Conservation (phyloP, 2,329 filamentous ascomycete species). For the Scorias spongiosa region DNA sequence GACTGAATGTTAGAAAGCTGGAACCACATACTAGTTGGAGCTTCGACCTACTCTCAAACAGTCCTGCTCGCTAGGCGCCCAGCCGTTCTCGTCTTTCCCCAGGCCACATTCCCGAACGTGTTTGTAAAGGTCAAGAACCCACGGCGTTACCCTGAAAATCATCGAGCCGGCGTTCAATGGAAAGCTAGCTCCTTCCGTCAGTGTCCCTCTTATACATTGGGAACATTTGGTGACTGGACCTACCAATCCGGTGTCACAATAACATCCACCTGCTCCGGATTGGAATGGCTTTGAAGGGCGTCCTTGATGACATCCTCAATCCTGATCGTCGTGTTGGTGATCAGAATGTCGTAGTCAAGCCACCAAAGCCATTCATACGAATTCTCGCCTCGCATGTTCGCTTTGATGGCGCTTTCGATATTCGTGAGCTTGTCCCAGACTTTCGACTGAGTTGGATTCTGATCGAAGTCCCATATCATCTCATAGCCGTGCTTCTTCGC, state of each 20-base stretch:
- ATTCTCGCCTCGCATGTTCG: constrained; percentile 21
- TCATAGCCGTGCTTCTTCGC: constrained; percentile 25
- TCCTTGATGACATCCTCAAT: constrained; percentile 23
- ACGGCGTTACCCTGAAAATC: constrained; percentile 19
- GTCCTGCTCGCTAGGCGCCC: constrained; percentile 23
- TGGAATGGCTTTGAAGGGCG: constrained; percentile 13
- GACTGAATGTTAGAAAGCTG: too few relatives aligned
- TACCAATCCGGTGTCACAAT: constrained; percentile 25
- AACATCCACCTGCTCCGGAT: constrained; percentile 21
- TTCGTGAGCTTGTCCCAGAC: constrained; percentile 22
- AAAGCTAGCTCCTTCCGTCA: not conserved
- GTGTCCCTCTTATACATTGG: not conserved
- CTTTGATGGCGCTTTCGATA: constrained; percentile 2
- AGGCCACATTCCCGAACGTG: constrained; percentile 10
- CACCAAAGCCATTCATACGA: constrained; percentile 28
- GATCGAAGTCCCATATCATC: constrained; percentile 25
- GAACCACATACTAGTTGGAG: not conserved
- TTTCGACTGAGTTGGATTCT: constrained; percentile 15
- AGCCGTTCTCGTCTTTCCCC: constrained; percentile 8
- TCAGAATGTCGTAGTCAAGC: constrained; percentile 27
- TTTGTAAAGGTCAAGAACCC: constrained; percentile 21
- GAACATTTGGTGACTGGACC: not conserved
- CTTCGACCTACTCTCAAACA: constrained; percentile 10
- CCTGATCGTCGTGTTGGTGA: constrained; percentile 24
- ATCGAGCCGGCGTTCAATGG: constrained; percentile 25